Evolutionary conservation across 1,284 basidiomycete species (phyloP), one percentile per base, ranked within the genome.

Genomic region (Phaffia rhodozyma): DNA sequence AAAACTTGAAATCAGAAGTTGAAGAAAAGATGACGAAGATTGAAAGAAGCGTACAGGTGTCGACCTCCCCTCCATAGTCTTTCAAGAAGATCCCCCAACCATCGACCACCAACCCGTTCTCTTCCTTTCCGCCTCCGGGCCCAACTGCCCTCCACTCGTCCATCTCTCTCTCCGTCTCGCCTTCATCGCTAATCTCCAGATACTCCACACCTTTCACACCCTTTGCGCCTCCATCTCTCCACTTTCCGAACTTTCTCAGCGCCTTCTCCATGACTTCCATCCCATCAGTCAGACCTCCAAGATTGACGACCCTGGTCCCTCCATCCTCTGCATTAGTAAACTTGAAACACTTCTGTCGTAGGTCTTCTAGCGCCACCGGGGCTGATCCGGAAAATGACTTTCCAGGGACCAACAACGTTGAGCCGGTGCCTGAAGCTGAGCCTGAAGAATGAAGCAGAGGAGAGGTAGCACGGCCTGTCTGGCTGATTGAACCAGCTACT

Each of bases 81-180:
- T 86, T 83, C 53, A 86, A 76, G 75, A 83, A 91, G 0, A 91
- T 85, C 21, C 85, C 87, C 89, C 91, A 96, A 0, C 90, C 90
- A 68, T 93, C 89, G 2, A 92, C 84, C 62, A 82, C 82, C 20
- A 93, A 77, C 1, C 83, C 84, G 1, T 84, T 53, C 34, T 49
- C 55, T 25, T 59, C 62, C 11, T 56, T 54, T 13, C 29, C 84
- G 32, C 83, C 83, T 23, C 82, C 82, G 0, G 79, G 82, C 62
- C 82, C 81, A 23, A 80, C 78, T 7, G 16, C 38, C 16, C 38
- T 43, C 38, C 38, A 11, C 13, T 43, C 38, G 50, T 80, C 76
- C 25, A 69, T 72, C 66, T 76, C 74, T 29, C 68, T 69, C 62
- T 61, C 51, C 52, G 53, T 32, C 53, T 43, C 51, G 52, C 9